A percentile compares a stretch with the other conserved stretches of the same genome.
These are phyloP conservation scores for Paraphoma sp. DNA, from an alignment of 2,329 filamentous ascomycete genomes.

Conservation along the genomic window DNA sequence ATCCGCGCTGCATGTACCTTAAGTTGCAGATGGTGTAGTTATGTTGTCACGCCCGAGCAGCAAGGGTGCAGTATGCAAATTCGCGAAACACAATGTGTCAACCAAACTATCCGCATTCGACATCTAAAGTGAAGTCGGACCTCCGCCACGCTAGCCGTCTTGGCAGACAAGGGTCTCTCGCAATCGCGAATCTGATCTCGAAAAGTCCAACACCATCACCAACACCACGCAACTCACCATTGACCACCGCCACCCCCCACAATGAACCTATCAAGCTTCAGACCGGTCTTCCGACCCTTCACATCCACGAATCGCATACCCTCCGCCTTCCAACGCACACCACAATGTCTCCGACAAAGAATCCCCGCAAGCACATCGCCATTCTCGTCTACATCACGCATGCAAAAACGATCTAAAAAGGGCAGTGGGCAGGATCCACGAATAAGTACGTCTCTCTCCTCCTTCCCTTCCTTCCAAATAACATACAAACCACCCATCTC, in stretches of 20 bases:
- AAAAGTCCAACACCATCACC: constrained; percentile 9
- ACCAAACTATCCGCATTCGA: background rate
- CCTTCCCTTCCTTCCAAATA: background rate
- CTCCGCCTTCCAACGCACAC: constrained; percentile 9
- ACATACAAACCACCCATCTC: background rate
- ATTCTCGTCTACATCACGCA: constrained; percentile 39
- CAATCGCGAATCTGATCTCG: background rate
- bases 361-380: constrained; percentile 20
- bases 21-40: too few relatives aligned
- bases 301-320: constrained; percentile 15
- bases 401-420: constrained; percentile 37
- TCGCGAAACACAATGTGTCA: too few relatives aligned
- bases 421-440: constrained; percentile 33
- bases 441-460: constrained; percentile 36
- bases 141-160: constrained; percentile 1
- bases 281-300: constrained; percentile 29
- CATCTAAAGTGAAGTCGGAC: background rate
- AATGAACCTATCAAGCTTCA: constrained; percentile 37
- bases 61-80: background rate
- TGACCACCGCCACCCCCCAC: constrained; percentile 7
- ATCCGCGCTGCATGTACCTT: too few relatives aligned
- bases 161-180: constrained; percentile 1
- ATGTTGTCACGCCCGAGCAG: background rate
- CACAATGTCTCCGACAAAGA: constrained; percentile 21
- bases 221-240: constrained; percentile 5